These are phyloP conservation scores for Solanum corneliomulleri DNA, from an alignment of 257 asterid species.

Conservation along the genomic window DNA sequence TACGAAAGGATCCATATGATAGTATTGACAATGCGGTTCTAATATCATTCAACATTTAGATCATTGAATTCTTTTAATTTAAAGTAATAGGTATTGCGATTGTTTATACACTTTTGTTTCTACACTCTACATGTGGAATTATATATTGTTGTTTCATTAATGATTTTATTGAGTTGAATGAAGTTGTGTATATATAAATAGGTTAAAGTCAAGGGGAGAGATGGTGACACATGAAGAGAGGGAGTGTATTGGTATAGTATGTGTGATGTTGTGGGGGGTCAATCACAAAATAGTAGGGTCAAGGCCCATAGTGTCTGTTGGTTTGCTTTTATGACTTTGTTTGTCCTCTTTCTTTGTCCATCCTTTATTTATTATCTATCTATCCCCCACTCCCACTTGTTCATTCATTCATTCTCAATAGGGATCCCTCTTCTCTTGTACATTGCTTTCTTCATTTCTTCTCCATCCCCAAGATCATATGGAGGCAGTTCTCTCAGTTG, in stretches of 20 bases:
- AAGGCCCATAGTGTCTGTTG: slow-evolving; percentile 25
- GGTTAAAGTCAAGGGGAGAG: background rate
- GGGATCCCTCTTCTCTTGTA: background rate
- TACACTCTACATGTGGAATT: background rate
- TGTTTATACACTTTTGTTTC: background rate
- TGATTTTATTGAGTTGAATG: background rate
- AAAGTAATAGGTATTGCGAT: too few relatives aligned
- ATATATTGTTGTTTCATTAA: too few relatives aligned
- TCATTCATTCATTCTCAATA: background rate
- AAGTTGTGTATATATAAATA: background rate
- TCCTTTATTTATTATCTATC: slow-evolving; percentile 31
- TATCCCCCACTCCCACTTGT: background rate
- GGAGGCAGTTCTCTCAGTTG: slow-evolving; percentile 22
- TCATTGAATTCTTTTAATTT: too few relatives aligned
- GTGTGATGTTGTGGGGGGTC: background rate
- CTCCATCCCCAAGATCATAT: background rate
- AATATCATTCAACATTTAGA: too few relatives aligned
- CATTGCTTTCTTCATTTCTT: background rate
- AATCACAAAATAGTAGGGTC: slow-evolving; percentile 24
- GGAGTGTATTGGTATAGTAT: background rate
- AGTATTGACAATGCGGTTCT: too few relatives aligned
- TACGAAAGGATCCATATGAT: background rate
- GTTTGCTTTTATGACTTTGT: slow-evolving; percentile 55
- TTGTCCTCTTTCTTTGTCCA: slow-evolving; percentile 34
- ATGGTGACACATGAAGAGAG: background rate